phyloP scores from a whole-genome alignment of 2,329 filamentous ascomycete genomes.

The Penicillium sp. region DNA sequence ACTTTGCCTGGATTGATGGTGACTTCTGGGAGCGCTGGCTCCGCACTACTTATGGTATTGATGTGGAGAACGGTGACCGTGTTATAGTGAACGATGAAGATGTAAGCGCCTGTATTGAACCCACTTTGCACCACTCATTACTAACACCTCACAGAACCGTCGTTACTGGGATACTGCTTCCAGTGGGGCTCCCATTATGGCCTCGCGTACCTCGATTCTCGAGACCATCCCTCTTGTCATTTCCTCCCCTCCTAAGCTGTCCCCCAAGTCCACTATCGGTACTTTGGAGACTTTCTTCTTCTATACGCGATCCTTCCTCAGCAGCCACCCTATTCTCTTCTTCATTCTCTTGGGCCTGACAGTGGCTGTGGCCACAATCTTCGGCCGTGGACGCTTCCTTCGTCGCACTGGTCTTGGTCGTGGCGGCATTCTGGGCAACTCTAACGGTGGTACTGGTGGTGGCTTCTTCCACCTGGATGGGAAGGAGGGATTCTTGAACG shows the following conservation, averaged over 20 bases:
- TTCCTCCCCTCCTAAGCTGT: conserved; percentile 48
- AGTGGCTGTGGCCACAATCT: conserved; percentile 33
- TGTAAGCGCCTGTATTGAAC: conserved; percentile 59
- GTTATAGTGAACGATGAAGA: conserved; percentile 98
- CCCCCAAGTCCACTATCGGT: conserved; percentile 51
- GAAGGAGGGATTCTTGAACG: conserved; percentile 49
- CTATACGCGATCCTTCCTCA: conserved; percentile 44
- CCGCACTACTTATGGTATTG: conserved; percentile 88
- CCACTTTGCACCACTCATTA: background rate
- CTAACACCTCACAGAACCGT: conserved; percentile 62
- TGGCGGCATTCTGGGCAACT: conserved; percentile 39
- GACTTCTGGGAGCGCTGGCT: conserved; percentile 98
- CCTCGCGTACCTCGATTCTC: conserved; percentile 85
- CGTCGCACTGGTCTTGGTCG: conserved; percentile 27
- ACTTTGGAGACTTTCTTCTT: conserved; percentile 49
- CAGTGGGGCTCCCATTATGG: conserved; percentile 85
- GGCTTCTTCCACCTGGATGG: conserved; percentile 52
- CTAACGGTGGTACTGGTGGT: conserved; percentile 32
- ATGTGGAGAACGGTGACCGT: conserved; percentile 79
- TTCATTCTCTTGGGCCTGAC: conserved; percentile 40
- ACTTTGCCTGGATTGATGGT: conserved; percentile 96
- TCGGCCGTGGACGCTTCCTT: conserved; percentile 34
- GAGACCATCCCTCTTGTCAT: conserved; percentile 67
- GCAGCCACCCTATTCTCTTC: conserved; percentile 46
- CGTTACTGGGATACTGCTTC: conserved; percentile 93